Base-by-base conservation (phyloP, 1,284 basidiomycete species). In the Ganoderma boninense region DNA sequence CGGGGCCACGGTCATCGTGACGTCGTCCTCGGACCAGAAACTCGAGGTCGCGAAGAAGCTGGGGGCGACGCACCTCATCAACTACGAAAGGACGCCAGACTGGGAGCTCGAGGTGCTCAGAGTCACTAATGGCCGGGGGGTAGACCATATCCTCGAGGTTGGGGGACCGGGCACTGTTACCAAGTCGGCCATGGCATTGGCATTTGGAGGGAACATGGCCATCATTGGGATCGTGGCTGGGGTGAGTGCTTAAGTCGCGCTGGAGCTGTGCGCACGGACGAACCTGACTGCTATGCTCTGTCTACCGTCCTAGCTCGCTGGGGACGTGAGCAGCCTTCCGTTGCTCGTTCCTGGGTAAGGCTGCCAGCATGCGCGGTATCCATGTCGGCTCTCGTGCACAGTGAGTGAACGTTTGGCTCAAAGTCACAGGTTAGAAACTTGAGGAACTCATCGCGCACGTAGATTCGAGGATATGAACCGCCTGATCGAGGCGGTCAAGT, bases 21-120 rank as follows among this genome's bases (percentile, higher is more conserved):
- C 85, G 1, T 85, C 83, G 0, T 85, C 83, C 5, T 83, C 81
- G 3, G 82, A 86, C 72, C 80, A 80, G 44, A 86, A 86, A 77
- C 80, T 82, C 52, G 73, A 79, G 67, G 62, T 73, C 52, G 79
- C 80, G 13, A 76, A 76, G 73, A 68, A 75, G 64, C 77, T 83
- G 32, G 82, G 81, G 4, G 82, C 80, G 8, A 77, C 80, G 67
- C 78, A 83, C 67, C 69, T 78, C 32, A 77, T 85, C 67, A 79
- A 85, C 74, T 85, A 84, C 74, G 81, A 81, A 78, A 74, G 67
- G 64, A 78, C 76, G n/a, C 82, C 83, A 0, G 80, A 85, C 62
- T 86, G 85, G 85, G 82, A 83, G 54, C 71, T 82, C 71, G 79
- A 81, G 66, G 83, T 82, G 1, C 64, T 76, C 18, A 72, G 70